These are phyloP conservation scores for Infundibulicybe gibba DNA, from an alignment of 768 basidiomycete species.

Conservation along the genomic window DNA sequence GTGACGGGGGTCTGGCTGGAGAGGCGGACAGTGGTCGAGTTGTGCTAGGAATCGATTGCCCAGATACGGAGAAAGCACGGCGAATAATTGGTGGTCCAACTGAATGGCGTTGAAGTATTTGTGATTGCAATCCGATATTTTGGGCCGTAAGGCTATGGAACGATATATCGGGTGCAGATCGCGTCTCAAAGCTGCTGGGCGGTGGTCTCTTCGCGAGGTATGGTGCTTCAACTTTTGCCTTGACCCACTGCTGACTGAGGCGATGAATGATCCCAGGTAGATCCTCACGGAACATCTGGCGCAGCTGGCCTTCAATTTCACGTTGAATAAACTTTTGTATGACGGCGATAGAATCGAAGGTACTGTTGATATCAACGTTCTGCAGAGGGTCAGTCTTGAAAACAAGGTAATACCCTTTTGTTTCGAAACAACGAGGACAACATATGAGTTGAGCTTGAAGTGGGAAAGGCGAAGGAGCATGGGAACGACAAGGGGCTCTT, in stretches of 20 bases:
- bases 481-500: conserved; percentile 93
- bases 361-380: conserved; percentile 95
- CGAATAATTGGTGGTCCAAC: background rate
- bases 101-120: background rate
- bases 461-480: conserved; percentile 98
- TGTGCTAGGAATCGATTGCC: conserved; percentile 24
- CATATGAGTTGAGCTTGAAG: conserved; percentile 90
- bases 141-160: conserved; percentile 14
- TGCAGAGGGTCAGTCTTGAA: conserved; percentile 99
- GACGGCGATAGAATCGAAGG: conserved; percentile 96
- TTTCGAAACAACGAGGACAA: conserved; percentile 95
- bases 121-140: conserved; percentile 5
- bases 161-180: conserved; percentile 37
- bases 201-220: conserved; percentile 61
- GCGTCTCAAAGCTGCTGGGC: conserved; percentile 29
- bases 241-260: conserved; percentile 94
- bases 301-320: conserved; percentile 94
- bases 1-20: conserved; percentile 17
- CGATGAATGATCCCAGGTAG: conserved; percentile 95
- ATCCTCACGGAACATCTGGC: conserved; percentile 98
- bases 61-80: conserved; percentile 8
- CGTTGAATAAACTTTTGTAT: conserved; percentile 97
- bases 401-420: conserved; percentile 98
- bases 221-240: conserved; percentile 90
- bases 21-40: conserved; percentile 17